Evolutionary conservation across 441 rosid species (phyloP).

Genomic region (Aleurites moluccanus): DNA sequence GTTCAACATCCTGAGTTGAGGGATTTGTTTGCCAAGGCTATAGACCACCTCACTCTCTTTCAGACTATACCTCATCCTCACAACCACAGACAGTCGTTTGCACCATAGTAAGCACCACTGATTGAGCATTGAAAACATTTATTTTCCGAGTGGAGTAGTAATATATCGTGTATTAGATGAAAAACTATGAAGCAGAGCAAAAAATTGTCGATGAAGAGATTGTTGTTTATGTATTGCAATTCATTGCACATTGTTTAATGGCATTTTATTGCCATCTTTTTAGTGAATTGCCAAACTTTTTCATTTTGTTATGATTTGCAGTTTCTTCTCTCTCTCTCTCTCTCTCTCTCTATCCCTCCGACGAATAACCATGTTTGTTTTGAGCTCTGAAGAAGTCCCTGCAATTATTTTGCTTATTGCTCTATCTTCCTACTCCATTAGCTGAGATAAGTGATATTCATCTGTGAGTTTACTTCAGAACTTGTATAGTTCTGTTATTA

Average conservation of each 20-base stretch:
- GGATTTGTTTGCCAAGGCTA: slow-evolving; percentile 47
- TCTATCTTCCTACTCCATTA: background rate
- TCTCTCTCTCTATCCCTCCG: background rate
- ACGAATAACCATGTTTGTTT: background rate
- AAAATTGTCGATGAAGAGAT: slow-evolving; percentile 15
- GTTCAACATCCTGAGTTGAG: slow-evolving; percentile 46
- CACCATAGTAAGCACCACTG: slow-evolving; percentile 10
- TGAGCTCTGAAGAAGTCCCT: background rate
- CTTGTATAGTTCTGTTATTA: background rate
- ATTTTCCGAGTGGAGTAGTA: slow-evolving; percentile 1
- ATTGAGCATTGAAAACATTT: slow-evolving; percentile 5
- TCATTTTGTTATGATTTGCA: background rate
- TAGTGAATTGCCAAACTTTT: background rate
- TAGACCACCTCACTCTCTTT: slow-evolving; percentile 51
- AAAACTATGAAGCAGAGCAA: background rate
- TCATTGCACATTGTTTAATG: slow-evolving; percentile 11
- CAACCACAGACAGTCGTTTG: slow-evolving; percentile 37
- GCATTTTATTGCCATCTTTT: background rate
- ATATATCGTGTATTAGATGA: slow-evolving; percentile 7
- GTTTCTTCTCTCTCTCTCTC: no score
- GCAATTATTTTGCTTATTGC: background rate
- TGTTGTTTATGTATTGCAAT: slow-evolving; percentile 14
- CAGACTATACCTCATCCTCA: slow-evolving; percentile 46
- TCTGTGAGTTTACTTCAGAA: background rate
- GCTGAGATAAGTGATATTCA: background rate